phyloP scores from a whole-genome alignment of 2,329 filamentous ascomycete genomes.

The Botryosphaeria agaves region DNA sequence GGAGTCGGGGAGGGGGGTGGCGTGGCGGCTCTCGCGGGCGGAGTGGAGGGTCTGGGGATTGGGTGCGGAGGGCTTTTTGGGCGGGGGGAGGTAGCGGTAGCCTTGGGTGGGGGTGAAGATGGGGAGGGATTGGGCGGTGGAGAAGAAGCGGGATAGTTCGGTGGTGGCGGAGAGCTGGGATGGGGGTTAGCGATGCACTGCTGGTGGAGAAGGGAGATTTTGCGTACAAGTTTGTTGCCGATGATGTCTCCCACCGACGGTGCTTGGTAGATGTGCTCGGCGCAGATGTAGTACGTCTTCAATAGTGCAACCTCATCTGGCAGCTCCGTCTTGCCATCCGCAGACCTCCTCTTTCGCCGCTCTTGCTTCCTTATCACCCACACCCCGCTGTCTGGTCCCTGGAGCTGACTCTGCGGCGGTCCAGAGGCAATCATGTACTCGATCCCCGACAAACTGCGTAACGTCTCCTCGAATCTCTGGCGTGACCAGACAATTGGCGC shows the following conservation, averaged over 20 bases:
- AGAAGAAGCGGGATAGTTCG: constrained; percentile 36
- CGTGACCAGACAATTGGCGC: neutral
- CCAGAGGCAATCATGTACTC: constrained; percentile 44
- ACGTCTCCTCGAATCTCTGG: constrained; percentile 34
- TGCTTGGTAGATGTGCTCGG: constrained; percentile 42
- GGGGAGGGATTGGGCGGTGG: constrained; percentile 34
- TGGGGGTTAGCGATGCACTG: neutral
- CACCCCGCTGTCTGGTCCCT: constrained; percentile 27
- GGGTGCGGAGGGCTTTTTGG: constrained; percentile 14
- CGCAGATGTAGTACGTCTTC: constrained; percentile 43
- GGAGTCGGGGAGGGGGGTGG: constrained; percentile 3
- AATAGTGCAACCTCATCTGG: constrained; percentile 36
- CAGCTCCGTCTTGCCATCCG: too few species aligned
- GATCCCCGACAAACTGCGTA: constrained; percentile 37
- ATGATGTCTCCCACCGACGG: constrained; percentile 42
- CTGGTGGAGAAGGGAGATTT: neutral
- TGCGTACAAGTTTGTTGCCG: constrained; percentile 13
- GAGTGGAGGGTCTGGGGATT: constrained; percentile 8
- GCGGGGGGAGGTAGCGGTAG: constrained; percentile 37
- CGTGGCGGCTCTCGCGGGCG: constrained; percentile 3
- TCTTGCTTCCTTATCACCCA: constrained; percentile 46
- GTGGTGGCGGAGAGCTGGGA: constrained; percentile 37
- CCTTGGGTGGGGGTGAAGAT: constrained; percentile 41
- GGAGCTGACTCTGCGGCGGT: constrained; percentile 30
- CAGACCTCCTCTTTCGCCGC: constrained; percentile 23